Evolutionary conservation across 257 asterid genomes (phyloP), one percentile per base, ranked within the genome.

Genomic region (Coffea canephora): DNA sequence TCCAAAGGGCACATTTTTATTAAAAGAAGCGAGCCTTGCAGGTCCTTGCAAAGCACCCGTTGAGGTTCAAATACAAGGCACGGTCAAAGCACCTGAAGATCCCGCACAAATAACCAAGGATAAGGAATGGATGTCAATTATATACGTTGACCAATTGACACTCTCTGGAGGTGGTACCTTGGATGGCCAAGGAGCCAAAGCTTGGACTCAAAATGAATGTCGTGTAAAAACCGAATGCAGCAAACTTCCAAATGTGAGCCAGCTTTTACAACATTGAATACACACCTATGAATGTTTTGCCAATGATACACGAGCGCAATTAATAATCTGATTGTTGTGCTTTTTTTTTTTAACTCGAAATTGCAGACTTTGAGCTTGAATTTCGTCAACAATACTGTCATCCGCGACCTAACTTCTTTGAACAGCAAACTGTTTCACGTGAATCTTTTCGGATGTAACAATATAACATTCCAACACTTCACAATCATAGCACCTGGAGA

Each of bases 171-270:
- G 79, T 3, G 93, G 95, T 3, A 70, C 81, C 6, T 74, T 89
- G 23, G 90, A 89, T 49, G 95, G 93, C 50, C 81, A 67, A 68
- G 92, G 93, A 13, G 36, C 9, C 10, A 36, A 1, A 19, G 89
- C 88, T 0, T 91, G 93, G 94, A 77, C n/a, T 31, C 5, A 10
- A 71, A 88, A 91, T 27, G 91, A 87, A 64, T 88, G 96, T 81
- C 15, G 78, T 70, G 68, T n/a, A 4, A 82, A 31, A 31, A 31
- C 34, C 34, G 34, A 31, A 31, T 31, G 34, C 34, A 31, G 34
- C 34, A 31, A 31, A 31, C 34, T 31, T 31, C 34, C 34, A 31
- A 31, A 31, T 31, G 34, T 31, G 34, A 31, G 34, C 34, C 34
- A 31, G 34, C 34, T 31, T 31, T 31, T 31, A 31, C 34, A 31